Percentiles rank a stretch among this genome's conserved stretches.
Evolutionary conservation across 2,329 filamentous ascomycete species (phyloP).

Genomic region (Epichloe sibirici): DNA sequence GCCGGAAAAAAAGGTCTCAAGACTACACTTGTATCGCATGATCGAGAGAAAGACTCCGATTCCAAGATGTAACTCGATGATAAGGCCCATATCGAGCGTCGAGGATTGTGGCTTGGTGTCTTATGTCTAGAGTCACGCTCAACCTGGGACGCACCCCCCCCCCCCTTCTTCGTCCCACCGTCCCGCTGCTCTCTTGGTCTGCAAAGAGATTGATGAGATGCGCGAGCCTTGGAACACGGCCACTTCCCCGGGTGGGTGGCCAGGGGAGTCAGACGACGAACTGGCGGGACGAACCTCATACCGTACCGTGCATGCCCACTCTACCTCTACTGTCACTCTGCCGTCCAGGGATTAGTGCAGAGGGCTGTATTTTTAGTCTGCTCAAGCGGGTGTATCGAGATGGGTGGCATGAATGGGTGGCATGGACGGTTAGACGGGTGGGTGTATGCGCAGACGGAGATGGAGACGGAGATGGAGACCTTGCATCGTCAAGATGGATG

Average conservation of each 20-base stretch:
- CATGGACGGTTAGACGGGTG: neutral
- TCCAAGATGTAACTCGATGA: conserved; percentile 18
- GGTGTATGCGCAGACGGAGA: neutral
- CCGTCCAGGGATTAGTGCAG: neutral
- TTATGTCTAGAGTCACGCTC: conserved; percentile 26
- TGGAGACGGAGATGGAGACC: no score
- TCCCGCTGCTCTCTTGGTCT: no score
- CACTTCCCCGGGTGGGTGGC: neutral
- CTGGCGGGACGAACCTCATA: conserved; percentile 8
- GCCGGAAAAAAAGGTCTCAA: conserved; percentile 7
- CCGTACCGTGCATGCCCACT: conserved; percentile 4
- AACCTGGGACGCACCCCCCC: conserved; percentile 15
- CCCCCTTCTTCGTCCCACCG: neutral
- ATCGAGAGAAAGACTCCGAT: conserved; percentile 14
- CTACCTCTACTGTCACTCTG: neutral
- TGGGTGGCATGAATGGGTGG: neutral
- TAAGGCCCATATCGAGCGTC: conserved; percentile 11
- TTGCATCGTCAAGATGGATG: neutral
- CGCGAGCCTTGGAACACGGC: neutral
- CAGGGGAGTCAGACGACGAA: conserved; percentile 6
- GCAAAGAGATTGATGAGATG: neutral
- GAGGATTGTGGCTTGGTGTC: conserved; percentile 21
- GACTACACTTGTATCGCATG: conserved; percentile 13
- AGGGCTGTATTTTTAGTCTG: conserved; percentile 1
- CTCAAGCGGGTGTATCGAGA: neutral